Base-by-base conservation (phyloP, 108 stramenopile genomes). In the Nannochloropsis oceanica region DNA sequence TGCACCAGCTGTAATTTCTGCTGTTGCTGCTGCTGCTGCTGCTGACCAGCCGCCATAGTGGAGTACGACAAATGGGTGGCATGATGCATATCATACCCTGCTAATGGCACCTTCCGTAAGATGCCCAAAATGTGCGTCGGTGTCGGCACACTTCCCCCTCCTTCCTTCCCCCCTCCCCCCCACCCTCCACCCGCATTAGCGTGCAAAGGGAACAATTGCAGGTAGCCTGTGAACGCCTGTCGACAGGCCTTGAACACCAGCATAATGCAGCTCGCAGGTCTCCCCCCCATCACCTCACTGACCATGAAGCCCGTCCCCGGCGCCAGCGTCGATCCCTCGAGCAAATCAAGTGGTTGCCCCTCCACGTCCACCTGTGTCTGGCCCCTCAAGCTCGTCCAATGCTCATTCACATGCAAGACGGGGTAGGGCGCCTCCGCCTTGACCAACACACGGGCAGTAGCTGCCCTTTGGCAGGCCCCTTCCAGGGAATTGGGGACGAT, bases 401-500 rank as follows among this genome's bases (percentile, higher is more conserved):
- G 59, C 9, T 73, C 59, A n/a, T 73, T 73, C 59, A 73, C 59
- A n/a, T 73, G 59, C 59, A 73, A n/a, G 22, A 73, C 59, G 9
- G 59, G 59, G n/a, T 73, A 73, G 59, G 59, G 59, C n/a, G 59
- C 59, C 59, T 73, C 59, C n/a, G 59, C 59, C 2, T n/a, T 73
- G 59, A 73, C 59, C 59, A 73, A n/a, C 59, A 73, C 59, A 18
- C 59, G 59, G 22, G 59, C 59, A 18, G 1, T 59, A 12, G 43
- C 27, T 13, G 25, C 83, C 0, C 43, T 42, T 83, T 43, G 83
- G 43, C 25, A 26, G 80, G 8, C 25, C 8, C 80, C 25, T 26
- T 25, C 81, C 42, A 85, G 50, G 83, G 88, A 84, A 82, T 88
- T 88, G 43, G 88, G 88, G 1, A 83, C 79, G 5, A 85, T 79